Base-by-base conservation (phyloP, 1,139 yeast genomes). In the Suhomyces maxii region DNA sequence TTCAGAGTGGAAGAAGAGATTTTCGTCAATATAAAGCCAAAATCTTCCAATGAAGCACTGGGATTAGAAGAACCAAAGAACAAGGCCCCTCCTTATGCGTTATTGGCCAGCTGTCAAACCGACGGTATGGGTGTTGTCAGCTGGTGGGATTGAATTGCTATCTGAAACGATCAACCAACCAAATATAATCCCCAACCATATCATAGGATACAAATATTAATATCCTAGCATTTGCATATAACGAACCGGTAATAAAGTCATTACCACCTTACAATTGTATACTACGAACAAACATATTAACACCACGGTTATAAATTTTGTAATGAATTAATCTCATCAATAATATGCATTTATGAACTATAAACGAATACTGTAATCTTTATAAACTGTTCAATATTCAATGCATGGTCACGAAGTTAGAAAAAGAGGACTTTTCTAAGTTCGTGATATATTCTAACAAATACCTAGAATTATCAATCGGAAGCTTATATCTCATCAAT, bases 101-200 rank as follows among this genome's bases (percentile, higher is more conserved):
- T 93, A 32, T 67, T 87, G 32, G 97, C 95, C n/a, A 86, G 96
- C 45, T 90, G 97, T 65, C 97, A 90, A 63, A 82, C 89, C 4
- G 97, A 89, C 58, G 99, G 99, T 39, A 88, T 89, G 95, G 99
- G 99, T 6, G 82, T 95, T 58, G 84, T 89, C 34, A 80, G 91
- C 44, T 93, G 98, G 98, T 93, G 99, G 99, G 53, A 50, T 18
- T 50, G 34, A 18, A 18, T 18, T 18, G 23, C 23, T 18, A 6
- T 18, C 23, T 18, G 23, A 18, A 18, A 18, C 3, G 23, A 18
- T 6, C 23, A 18, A 18, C 4, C 23, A 18, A 18, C 23, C 23
- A 2, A 18, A 18, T 18, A 18, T 18, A 18, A 18, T 4, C 23
- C 3, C 23, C 3, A 18, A 18, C 23, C 23, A 18, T 18, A 18